Conservation (phyloP, 768 basidiomycete species). For the Hypholoma sublateritium region DNA sequence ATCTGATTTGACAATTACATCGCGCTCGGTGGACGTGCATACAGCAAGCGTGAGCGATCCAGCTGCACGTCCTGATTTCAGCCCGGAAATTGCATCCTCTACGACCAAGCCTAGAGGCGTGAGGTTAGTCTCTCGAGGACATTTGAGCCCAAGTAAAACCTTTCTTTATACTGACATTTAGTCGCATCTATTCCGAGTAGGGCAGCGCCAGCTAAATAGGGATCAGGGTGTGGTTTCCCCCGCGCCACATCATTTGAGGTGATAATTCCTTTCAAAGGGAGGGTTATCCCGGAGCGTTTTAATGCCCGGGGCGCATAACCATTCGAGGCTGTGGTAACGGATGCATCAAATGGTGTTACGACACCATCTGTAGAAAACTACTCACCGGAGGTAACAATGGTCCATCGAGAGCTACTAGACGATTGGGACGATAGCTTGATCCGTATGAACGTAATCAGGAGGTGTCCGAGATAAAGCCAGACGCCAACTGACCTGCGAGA, state of each 20-base stretch:
- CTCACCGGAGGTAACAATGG: constrained; percentile 81
- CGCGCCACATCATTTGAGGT: constrained; percentile 69
- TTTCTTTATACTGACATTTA: constrained; percentile 45
- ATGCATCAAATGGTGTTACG: neutral
- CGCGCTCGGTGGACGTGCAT: constrained; percentile 73
- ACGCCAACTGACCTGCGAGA: constrained; percentile 45
- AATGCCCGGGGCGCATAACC: constrained; percentile 72
- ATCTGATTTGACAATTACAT: constrained; percentile 48
- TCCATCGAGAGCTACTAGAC: constrained; percentile 52
- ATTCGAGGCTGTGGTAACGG: constrained; percentile 56
- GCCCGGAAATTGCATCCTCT: constrained; percentile 87
- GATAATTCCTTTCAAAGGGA: constrained; percentile 61
- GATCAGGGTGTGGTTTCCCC: constrained; percentile 89
- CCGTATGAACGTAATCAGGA: neutral
- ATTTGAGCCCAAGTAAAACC: no score
- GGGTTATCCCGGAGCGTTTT: constrained; percentile 55
- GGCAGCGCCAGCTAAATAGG: constrained; percentile 78
- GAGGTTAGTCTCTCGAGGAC: no score
- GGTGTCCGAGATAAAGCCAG: neutral
- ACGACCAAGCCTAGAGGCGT: constrained; percentile 68
- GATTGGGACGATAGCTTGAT: constrained; percentile 29
- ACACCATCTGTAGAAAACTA: neutral
- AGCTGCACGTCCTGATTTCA: constrained; percentile 72
- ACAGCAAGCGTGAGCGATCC: constrained; percentile 79
- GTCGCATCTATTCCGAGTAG: constrained; percentile 53